phyloP scores from a whole-genome alignment of 805 yeast genomes.

The Yamadazyma scolyti region DNA sequence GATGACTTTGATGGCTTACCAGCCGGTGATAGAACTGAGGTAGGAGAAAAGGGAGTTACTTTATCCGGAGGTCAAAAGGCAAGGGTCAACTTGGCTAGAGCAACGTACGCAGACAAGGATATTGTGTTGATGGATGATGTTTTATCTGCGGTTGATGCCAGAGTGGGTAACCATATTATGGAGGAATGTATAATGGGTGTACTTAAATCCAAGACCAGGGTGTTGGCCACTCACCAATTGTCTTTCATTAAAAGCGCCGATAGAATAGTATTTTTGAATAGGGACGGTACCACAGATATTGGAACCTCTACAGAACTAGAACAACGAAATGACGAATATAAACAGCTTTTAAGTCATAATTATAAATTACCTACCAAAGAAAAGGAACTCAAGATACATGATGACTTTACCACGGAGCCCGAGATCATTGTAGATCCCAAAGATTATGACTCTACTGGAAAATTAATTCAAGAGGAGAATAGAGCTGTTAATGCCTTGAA shows the following conservation, averaged over 20 bases:
- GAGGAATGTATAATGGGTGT: conserved; percentile 23
- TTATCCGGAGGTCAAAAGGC: conserved; percentile 40
- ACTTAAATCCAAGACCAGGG: conserved; percentile 23
- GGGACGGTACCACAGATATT: conserved; percentile 24
- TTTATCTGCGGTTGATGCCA: conserved; percentile 34
- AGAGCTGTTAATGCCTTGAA: conserved; percentile 56
- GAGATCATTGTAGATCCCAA: conserved; percentile 12
- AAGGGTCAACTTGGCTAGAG: conserved; percentile 30
- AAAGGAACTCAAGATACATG: background rate
- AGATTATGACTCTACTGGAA: conserved; percentile 18
- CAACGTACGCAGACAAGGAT: conserved; percentile 27
- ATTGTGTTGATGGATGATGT: conserved; percentile 32
- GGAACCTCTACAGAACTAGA: conserved; percentile 25
- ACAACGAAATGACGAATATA: conserved; percentile 19
- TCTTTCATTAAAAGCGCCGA: conserved; percentile 28
- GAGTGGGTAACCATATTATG: conserved; percentile 36
- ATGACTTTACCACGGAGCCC: too few relatives aligned
- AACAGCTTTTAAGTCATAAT: conserved; percentile 21
- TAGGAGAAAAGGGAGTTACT: conserved; percentile 35
- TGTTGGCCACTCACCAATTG: conserved; percentile 35
- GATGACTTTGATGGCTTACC: conserved; percentile 26
- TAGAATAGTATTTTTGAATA: conserved; percentile 25
- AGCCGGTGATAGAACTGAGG: conserved; percentile 32
- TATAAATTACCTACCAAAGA: too few relatives aligned
- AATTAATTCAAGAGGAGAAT: conserved; percentile 45